A percentile compares a stretch with the other conserved stretches of the same genome.
Evolutionary conservation across 176 grass and related monocot genomes (phyloP).

Genomic region (Poa pratensis): DNA sequence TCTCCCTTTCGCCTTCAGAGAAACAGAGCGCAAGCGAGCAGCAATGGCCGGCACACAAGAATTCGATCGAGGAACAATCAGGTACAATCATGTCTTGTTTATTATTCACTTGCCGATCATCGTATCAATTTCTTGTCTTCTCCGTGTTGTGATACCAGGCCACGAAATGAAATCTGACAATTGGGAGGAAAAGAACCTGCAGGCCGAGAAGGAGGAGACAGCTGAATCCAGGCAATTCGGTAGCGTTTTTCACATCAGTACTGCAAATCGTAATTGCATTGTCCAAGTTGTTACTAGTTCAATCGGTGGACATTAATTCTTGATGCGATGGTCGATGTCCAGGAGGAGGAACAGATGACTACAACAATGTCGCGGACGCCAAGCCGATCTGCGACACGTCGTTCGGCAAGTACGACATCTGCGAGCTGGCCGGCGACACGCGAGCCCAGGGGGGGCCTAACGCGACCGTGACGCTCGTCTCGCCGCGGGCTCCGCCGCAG

Average conservation of each 20-base stretch:
- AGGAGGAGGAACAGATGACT: slow-evolving; percentile 50
- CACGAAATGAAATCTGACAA: slow-evolving; percentile 33
- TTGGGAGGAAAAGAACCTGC: slow-evolving; percentile 17
- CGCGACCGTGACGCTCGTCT: slow-evolving; percentile 43
- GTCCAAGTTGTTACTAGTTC: background rate
- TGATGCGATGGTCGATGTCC: slow-evolving; percentile 8
- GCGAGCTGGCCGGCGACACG: slow-evolving; percentile 53
- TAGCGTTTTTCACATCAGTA: background rate
- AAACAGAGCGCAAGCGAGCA: slow-evolving; percentile 9
- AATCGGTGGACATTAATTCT: background rate
- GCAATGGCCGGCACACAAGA: slow-evolving; percentile 15
- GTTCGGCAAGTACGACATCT: slow-evolving; percentile 62
- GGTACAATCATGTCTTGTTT: background rate
- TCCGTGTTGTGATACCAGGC: background rate
- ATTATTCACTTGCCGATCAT: background rate
- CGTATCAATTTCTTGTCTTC: background rate
- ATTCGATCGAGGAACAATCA: slow-evolving; percentile 37
- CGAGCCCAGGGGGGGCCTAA: background rate
- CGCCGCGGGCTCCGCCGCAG: slow-evolving; percentile 25
- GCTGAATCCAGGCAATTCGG: slow-evolving; percentile 34
- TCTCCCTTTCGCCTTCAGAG: background rate
- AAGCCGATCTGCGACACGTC: slow-evolving; percentile 62
- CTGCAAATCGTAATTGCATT: background rate
- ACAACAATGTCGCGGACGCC: slow-evolving; percentile 30
- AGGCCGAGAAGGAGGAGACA: slow-evolving; percentile 1